A percentile compares a stretch with the other conserved stretches of the same genome.
phyloP scores from a whole-genome alignment of 2,329 filamentous ascomycete species.

The Ceratocystis papillata region DNA sequence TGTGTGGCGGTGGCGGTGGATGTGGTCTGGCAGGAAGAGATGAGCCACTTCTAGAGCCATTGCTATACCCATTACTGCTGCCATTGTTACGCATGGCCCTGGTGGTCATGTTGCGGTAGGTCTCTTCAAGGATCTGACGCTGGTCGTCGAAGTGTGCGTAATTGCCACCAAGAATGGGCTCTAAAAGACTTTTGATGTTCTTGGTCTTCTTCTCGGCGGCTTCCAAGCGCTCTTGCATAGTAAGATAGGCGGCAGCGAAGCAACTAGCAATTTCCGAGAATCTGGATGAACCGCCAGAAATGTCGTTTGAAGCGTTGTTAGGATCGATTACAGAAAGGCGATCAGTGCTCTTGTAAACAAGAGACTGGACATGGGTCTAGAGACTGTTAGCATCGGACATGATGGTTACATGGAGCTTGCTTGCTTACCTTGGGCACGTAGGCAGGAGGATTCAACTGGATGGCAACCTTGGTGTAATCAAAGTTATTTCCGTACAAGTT shows the following conservation, averaged over 20 bases:
- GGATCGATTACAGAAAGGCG: slow-evolving; percentile 86
- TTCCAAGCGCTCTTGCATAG: slow-evolving; percentile 44
- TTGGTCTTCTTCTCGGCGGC: slow-evolving; percentile 26
- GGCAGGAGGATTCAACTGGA: slow-evolving; percentile 62
- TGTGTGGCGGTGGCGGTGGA: slow-evolving; percentile 11
- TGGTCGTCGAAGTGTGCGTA: slow-evolving; percentile 25
- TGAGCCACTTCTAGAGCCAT: neutral
- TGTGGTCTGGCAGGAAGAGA: slow-evolving; percentile 19
- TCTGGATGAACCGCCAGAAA: slow-evolving; percentile 72
- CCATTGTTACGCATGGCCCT: neutral
- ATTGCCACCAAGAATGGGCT: slow-evolving; percentile 25
- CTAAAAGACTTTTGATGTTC: slow-evolving; percentile 23
- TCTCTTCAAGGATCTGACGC: slow-evolving; percentile 18
- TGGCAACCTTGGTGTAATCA: slow-evolving; percentile 57
- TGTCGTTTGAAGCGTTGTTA: slow-evolving; percentile 75
- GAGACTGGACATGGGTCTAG: slow-evolving; percentile 36
- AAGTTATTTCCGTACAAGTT: slow-evolving; percentile 81
- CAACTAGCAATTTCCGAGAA: slow-evolving; percentile 54
- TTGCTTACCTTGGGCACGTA: slow-evolving; percentile 62
- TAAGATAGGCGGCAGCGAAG: slow-evolving; percentile 55
- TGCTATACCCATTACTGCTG: neutral
- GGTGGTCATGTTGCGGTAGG: slow-evolving; percentile 15
- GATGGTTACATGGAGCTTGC: neutral
- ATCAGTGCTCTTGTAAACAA: slow-evolving; percentile 50
- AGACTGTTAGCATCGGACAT: slow-evolving; percentile 15